Conservation (phyloP, 2,329 filamentous ascomycete genomes). For the Geosmithia flava region DNA sequence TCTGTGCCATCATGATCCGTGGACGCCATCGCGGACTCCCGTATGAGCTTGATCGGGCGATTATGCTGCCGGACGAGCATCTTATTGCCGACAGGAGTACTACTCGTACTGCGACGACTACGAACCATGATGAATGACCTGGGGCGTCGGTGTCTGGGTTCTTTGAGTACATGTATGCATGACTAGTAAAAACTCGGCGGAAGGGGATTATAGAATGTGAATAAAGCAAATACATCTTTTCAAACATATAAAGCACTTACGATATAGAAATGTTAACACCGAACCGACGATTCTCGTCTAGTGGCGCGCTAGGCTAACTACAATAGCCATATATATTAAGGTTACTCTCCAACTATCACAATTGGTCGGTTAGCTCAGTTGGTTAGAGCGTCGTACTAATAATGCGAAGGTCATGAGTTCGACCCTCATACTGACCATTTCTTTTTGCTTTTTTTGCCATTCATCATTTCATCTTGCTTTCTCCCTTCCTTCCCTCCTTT, state of each 20-base stretch:
- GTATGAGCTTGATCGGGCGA: constrained; percentile 19
- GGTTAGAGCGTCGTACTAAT: neutral
- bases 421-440: neutral
- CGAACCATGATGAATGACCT: neutral
- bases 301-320: no score
- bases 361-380: neutral
- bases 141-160: neutral
- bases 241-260: no score
- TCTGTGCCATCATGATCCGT: constrained; percentile 24
- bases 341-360: neutral
- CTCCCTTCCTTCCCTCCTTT: neutral
- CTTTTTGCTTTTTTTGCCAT: neutral
- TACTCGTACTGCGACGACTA: neutral
- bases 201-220: no score
- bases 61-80: constrained; percentile 12
- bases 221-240: no score
- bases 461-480: neutral
- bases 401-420: neutral
- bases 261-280: no score
- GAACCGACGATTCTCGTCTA: no score
- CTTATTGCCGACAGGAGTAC: neutral
- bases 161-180: neutral
- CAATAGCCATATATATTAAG: neutral
- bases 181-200: no score
- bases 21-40: constrained; percentile 21